Base-by-base conservation (phyloP, 176 grass and related monocot genomes). In the Oryza australiensis region DNA sequence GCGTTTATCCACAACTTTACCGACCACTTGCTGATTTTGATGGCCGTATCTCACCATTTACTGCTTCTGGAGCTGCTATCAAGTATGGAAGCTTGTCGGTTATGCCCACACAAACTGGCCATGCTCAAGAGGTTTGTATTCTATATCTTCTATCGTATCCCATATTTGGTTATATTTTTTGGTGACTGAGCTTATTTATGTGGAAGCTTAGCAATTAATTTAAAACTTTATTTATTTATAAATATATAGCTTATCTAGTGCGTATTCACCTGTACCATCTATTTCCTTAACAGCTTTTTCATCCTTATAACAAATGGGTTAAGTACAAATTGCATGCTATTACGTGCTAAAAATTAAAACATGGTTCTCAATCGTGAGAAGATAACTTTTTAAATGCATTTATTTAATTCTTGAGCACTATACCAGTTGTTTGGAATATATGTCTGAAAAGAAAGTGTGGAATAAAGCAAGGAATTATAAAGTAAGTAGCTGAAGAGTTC, bases 71-170 rank as follows among this genome's bases (percentile, higher is more conserved):
- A 86, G 76, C 74, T 72, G 55, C 87, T 65, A 48, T 72, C 66
- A 97, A 92, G 83, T 94, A 92, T 43, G 89, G 87, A 62, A 92
- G 85, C 80, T 85, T 92, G 68, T 75, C 89, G 26, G 73, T 97
- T 37, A 37, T 81, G 63, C 86, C 89, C 66, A 29, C 80, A 80
- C 92, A 92, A 84, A 75, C 73, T 90, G 87, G 77, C 22, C 92
- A 97, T 53, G 80, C 86, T 84, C 89, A 87, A 83, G 94, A 97
- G 94, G 92, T 97, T 91, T 79, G 75, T 75, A 83, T 79, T 79
- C 42, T 75, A 74, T 45, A 28, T 64, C 34, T 72, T 62, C 42
- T 78, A 35, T 76, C 18, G 45, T 74, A 9, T n/a, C 51, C 64
- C 66, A 88, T 82, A 40, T 53, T 74, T 67, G 22, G 33, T 62